Evolutionary conservation across 257 asterid species (phyloP), one percentile per base, ranked within the genome.

Genomic region (Penstemon eatonii): DNA sequence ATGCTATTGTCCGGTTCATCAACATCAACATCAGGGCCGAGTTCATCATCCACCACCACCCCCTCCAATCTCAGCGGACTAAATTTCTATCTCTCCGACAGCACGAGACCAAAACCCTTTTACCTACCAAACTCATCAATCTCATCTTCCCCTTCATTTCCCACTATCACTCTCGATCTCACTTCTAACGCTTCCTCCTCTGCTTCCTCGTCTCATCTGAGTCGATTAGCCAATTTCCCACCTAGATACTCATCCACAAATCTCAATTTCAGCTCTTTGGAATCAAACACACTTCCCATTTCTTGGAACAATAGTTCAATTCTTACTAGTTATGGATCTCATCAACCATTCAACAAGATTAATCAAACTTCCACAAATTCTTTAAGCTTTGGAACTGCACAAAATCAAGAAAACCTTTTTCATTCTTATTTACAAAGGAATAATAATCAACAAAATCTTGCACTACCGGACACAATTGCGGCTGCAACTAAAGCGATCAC

Each of bases 401-500:
- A 84, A 42, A 60, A 80, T 42, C 88, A 85, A 56, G 92, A 89
- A 67, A 78, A 65, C 78, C 79, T 82, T 68, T 83, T 70, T 66
- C 96, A 85, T 72, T 65, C 88, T 59, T 80, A 71, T 73, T 65
- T 83, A 67, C 88, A 82, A 67, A 85, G 78, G 46, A 56, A 74
- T 46, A 70, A 69, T 42, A 0, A 76, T 58, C 96, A 85, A 37
- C 80, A 77, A 38, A 55, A 76, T 61, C 67, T 83, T 4, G 74
- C 76, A 12, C 83, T 25, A 25, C 33, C 84, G n/a, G 98, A 90
- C 56, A 79, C 94, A 6, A 75, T 93, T 40, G 89, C 95, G 18
- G 98, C 97, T 11, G 98, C 98, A 12, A 92, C 98, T 0, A 89
- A 90, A 75, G 98, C 95, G 2, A 84, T 93, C 19, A 81, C 97